Evolutionary conservation across 345 rosid species (phyloP), one percentile per base, ranked within the genome.

Genomic region (Balakata baccata): DNA sequence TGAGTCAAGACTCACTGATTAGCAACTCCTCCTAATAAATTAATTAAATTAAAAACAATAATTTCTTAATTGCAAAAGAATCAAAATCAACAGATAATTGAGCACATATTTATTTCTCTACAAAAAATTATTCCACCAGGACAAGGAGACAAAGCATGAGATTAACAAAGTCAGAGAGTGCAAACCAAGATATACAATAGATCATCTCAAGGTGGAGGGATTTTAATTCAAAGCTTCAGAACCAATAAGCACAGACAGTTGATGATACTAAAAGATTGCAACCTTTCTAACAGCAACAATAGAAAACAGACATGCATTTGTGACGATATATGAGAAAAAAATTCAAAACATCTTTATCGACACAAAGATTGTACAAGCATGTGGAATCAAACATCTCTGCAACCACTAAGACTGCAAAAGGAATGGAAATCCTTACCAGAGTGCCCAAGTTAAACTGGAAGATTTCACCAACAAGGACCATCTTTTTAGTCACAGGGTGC

Each of bases 401-500:
- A 58, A 18, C 60, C 25, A 18, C 69, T 47, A 3, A 1, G 5
- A 66, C 37, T 45, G 39, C n/a, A 65, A 46, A 54, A 18, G 63
- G 58, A 66, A 70, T 12, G 64, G 12, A 65, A 66, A 59, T 43
- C n/a, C 45, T 54, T 92, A 92, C 98, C 96, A 77, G 53, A 71
- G 89, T 89, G 69, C 84, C 75, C 45, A 95, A 79, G 88, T 95
- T 87, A 47, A 95, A 92, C 83, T 72, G 97, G 79, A 95, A 82
- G 37, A 95, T 74, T 85, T 95, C 99, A 37, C 97, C 94, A 10
- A 86, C 86, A 41, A 95, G 87, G 85, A 95, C 86, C 96, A 95
- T 95, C 86, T 74, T 95, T 95, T 95, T 95, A 52, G 98, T 95
- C 69, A 79, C 68, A 41, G 97, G 99, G 79, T 95, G 99, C 80